Base-by-base conservation (phyloP, 495 filamentous ascomycete genomes). In the Pyronema omphalodes region DNA sequence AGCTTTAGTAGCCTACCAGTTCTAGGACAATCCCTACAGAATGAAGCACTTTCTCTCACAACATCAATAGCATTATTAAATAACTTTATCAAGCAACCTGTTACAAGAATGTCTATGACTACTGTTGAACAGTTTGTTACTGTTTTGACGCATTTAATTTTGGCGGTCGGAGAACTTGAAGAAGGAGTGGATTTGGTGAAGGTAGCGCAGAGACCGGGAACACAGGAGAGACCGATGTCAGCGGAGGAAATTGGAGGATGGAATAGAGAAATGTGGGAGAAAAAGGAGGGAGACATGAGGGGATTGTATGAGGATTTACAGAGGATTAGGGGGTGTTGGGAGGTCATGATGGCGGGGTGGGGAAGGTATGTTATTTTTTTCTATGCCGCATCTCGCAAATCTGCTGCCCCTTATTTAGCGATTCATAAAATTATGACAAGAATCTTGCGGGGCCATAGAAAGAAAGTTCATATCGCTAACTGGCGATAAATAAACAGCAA, bases 121-220 rank as follows among this genome's bases (percentile, higher is more conserved):
- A 43, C 50, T 9, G 39, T 56, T 3, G 55, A 52, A 15, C 55
- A 56, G n/a, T 23, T 56, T 4, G 48, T 37, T 11, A 37, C 34
- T 18, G 29, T 44, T 3, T 34, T 56, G 14, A 17, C 29, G 23
- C 47, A 50, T 11, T 56, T 9, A 12, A n/a, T 56, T 5, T 52
- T 7, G 14, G 52, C 55, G 19, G 51, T 56, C 18, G 37, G 23
- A 11, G 55, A 56, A 18, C 39, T 56, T 11, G 48, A 56, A 33
- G 44, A 44, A 29, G 55, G 44, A 40, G 34, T 56, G 3, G 23
- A 46, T 17, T 39, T 47, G 8, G 14, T 56, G 36, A 41, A 36
- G 1, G 7, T 29, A 11, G 52, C 3, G 12, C 15, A 29, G 23
- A 29, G 23, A 29, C 23, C 23, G 23, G 23, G 23, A 5, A 29